These are phyloP conservation scores for Austroboletus novae-zelandiae DNA, from an alignment of 1,284 basidiomycete genomes.

Conservation along the genomic window DNA sequence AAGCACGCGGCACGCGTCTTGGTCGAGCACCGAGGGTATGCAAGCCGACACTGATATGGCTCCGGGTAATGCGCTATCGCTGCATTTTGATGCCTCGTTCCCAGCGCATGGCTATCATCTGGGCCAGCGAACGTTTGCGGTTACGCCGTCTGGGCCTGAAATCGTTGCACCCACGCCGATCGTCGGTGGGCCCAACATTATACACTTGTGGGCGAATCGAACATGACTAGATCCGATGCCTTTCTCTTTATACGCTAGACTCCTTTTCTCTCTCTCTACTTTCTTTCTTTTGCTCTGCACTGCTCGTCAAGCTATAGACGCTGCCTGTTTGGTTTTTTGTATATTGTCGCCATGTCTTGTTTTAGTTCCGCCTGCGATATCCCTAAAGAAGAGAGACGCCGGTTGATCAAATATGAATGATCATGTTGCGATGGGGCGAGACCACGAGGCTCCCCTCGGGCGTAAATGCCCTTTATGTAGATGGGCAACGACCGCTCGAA, in stretches of 20 bases:
- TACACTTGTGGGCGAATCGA: conserved; percentile 34
- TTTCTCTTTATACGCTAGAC: too few species aligned
- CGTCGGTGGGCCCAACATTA: conserved; percentile 33
- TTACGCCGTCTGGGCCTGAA: conserved; percentile 27
- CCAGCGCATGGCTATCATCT: conserved; percentile 23
- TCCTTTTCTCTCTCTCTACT: not conserved
- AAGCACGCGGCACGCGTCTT: conserved; percentile 20
- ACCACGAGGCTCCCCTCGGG: conserved; percentile 21
- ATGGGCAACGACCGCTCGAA: conserved; percentile 16
- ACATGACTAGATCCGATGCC: conserved; percentile 19
- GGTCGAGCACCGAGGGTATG: conserved; percentile 23
- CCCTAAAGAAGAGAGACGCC: not conserved
- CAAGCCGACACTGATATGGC: conserved; percentile 20
- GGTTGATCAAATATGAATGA: not conserved
- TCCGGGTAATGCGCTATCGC: conserved; percentile 29
- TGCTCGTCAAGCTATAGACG: conserved; percentile 15
- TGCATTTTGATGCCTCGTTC: conserved; percentile 36
- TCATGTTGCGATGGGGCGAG: not conserved
- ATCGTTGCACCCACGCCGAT: conserved; percentile 33
- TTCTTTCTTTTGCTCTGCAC: not conserved
- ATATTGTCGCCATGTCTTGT: conserved; percentile 16
- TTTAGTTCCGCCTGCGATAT: conserved; percentile 8
- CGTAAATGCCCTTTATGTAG: not conserved
- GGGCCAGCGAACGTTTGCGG: conserved; percentile 9
- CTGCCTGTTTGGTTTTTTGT: conserved; percentile 1